Evolutionary conservation across 768 basidiomycete species (phyloP).

Genomic region (Rhizopogon vinicolor): DNA sequence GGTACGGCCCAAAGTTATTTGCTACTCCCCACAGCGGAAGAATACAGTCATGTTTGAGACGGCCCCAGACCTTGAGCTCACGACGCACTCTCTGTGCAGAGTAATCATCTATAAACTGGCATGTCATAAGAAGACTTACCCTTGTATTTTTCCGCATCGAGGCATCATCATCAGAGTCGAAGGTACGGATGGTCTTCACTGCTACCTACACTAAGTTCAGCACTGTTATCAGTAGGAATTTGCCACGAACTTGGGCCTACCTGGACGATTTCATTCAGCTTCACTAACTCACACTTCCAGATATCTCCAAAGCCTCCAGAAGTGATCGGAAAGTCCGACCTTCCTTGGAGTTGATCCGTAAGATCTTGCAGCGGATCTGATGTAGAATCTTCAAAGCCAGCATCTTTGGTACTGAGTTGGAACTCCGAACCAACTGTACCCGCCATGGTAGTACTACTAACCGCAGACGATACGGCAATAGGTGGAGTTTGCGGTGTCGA

Average conservation of each 20-base stretch:
- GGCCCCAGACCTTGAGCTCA: slow-evolving; percentile 17
- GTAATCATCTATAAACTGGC: not conserved
- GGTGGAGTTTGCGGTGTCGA: too few relatives aligned
- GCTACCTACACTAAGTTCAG: not conserved
- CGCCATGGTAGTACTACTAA: too few relatives aligned
- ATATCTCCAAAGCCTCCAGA: not conserved
- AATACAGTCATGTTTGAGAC: slow-evolving; percentile 15
- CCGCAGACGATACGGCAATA: too few relatives aligned
- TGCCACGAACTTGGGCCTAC: not conserved
- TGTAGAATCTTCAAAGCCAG: too few relatives aligned
- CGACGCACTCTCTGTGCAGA: slow-evolving; percentile 11
- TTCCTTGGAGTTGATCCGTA: too few relatives aligned
- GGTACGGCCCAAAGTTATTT: slow-evolving; percentile 13
- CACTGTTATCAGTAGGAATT: not conserved
- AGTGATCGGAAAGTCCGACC: too few relatives aligned
- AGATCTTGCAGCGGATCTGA: too few relatives aligned
- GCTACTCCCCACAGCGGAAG: slow-evolving; percentile 12
- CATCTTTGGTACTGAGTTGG: too few relatives aligned
- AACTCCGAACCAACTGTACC: too few relatives aligned
- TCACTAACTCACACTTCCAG: not conserved
- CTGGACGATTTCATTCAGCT: not conserved
- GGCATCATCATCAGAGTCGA: not conserved
- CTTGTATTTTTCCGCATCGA: not conserved
- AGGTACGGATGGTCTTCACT: not conserved
- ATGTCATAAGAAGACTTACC: not conserved